Conservation (phyloP, 495 filamentous ascomycete genomes). For the Hypoxylon crocopeplum region DNA sequence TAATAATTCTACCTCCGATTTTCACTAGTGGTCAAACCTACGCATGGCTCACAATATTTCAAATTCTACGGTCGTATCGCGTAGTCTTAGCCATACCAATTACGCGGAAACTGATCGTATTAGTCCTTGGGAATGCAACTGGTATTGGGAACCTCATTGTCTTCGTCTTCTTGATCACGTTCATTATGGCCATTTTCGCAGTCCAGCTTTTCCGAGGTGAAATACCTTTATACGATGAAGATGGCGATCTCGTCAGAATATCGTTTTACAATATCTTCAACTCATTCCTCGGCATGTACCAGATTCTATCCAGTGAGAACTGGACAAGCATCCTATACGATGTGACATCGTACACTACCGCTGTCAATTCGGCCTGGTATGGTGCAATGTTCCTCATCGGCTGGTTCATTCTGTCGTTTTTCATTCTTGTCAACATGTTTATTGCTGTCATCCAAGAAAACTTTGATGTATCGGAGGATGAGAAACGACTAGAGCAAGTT, state of each 20-base stretch:
- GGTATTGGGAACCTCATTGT: constrained; percentile 94
- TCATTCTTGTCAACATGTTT: constrained; percentile 99
- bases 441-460: constrained; percentile 99
- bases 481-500: constrained; percentile 96
- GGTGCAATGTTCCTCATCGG: constrained; percentile 89
- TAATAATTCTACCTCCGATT: constrained; percentile 88
- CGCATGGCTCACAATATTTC: constrained; percentile 90
- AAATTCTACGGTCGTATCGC: constrained; percentile 90
- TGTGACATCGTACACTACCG: constrained; percentile 69
- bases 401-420: constrained; percentile 95
- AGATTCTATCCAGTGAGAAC: constrained; percentile 95
- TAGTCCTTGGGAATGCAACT: constrained; percentile 89
- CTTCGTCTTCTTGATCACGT: constrained; percentile 95
- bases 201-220: constrained; percentile 91
- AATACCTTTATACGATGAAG: constrained; percentile 65
- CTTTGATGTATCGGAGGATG: constrained; percentile 99
- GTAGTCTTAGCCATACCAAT: constrained; percentile 89
- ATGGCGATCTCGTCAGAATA: constrained; percentile 64
- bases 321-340: constrained; percentile 91
- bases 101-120: constrained; percentile 80
- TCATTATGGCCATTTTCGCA: constrained; percentile 91
- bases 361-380: constrained; percentile 82
- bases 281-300: constrained; percentile 97
- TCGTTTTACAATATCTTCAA: constrained; percentile 93
- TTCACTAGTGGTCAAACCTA: constrained; percentile 78